These are phyloP conservation scores for Zygoascus tannicola DNA, from an alignment of 805 yeast species.

Conservation along the genomic window DNA sequence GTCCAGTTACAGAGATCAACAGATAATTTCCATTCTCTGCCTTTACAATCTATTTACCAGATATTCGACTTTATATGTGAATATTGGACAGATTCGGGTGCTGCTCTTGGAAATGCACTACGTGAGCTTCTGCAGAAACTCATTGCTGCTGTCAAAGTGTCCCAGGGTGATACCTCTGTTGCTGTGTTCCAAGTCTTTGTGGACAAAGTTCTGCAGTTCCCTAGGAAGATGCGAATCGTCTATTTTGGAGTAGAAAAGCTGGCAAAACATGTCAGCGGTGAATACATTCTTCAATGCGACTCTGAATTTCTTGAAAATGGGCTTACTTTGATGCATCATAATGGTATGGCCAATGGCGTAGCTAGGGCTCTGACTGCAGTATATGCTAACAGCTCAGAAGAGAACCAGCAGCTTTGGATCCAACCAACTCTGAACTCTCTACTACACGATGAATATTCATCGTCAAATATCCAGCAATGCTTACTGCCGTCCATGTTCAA, in stretches of 20 bases:
- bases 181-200: conserved; percentile 36
- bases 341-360: conserved; percentile 53
- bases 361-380: conserved; percentile 21
- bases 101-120: conserved; percentile 62
- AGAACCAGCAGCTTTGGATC: conserved; percentile 50
- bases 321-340: conserved; percentile 43
- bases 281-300: conserved; percentile 33
- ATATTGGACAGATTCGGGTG: conserved; percentile 61
- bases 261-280: conserved; percentile 38
- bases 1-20: conserved; percentile 29
- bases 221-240: conserved; percentile 47
- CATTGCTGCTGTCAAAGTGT: conserved; percentile 31
- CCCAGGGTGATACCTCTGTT: conserved; percentile 12
- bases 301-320: conserved; percentile 42
- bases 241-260: conserved; percentile 54
- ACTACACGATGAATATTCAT: conserved; percentile 18
- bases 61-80: conserved; percentile 44
- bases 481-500: conserved; percentile 56
- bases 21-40: conserved; percentile 5
- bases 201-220: conserved; percentile 33
- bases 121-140: conserved; percentile 51
- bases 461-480: conserved; percentile 47
- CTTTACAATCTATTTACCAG: conserved; percentile 15
- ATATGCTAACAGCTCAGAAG: conserved; percentile 9
- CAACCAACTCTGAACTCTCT: conserved; percentile 31